A percentile compares a stretch with the other conserved stretches of the same genome.
Evolutionary conservation across 257 asterid genomes (phyloP).

Genomic region (Ballota nigra): DNA sequence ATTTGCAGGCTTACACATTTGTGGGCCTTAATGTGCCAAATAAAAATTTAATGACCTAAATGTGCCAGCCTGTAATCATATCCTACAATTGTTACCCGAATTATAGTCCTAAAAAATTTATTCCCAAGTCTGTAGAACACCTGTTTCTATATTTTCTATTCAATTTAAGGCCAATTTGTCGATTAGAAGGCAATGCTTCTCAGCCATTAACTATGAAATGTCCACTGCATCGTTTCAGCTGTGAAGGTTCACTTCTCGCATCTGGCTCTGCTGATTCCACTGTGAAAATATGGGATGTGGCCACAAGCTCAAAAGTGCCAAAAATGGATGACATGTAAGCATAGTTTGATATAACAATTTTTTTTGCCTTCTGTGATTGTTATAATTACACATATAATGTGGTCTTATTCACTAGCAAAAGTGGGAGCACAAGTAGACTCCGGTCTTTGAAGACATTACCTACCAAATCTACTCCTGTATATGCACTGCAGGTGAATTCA

Average conservation of each 20-base stretch:
- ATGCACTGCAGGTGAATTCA: constrained; percentile 35
- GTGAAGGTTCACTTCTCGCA: constrained; percentile 98
- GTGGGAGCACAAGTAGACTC: constrained; percentile 62
- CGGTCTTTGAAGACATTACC: constrained; percentile 75
- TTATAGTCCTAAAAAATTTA: too few relatives aligned
- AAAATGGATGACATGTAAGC: constrained; percentile 81
- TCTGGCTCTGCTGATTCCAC: constrained; percentile 99
- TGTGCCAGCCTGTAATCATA: too few relatives aligned
- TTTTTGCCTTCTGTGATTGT: neutral
- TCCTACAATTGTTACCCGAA: too few relatives aligned
- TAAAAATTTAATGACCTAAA: too few relatives aligned
- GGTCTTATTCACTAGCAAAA: constrained; percentile 43
- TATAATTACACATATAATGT: neutral
- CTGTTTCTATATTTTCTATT: neutral
- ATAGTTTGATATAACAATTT: neutral
- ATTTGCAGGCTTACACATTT: too few relatives aligned
- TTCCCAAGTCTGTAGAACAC: too few relatives aligned
- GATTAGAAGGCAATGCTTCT: constrained; percentile 15
- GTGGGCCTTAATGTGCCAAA: too few relatives aligned
- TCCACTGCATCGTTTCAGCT: constrained; percentile 43
- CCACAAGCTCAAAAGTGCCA: constrained; percentile 65
- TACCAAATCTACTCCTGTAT: constrained; percentile 45
- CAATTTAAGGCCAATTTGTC: neutral
- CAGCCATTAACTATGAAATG: neutral
- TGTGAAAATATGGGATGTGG: constrained; percentile 95